Evolutionary conservation across 176 grass and related monocot species (phyloP).

Genomic region (Zizania latifolia): DNA sequence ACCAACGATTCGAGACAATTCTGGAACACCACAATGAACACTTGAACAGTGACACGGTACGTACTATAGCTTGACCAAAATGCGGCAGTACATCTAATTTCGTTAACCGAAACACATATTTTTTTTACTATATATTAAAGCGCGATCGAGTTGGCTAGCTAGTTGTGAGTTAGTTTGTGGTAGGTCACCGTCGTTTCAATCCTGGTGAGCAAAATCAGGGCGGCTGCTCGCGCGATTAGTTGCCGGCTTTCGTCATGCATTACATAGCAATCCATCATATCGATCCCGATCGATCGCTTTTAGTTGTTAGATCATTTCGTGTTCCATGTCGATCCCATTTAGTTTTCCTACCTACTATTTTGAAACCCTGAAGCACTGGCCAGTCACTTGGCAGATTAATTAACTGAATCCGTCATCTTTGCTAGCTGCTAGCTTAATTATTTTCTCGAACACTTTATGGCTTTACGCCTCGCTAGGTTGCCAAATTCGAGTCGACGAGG

Average conservation of each 20-base stretch:
- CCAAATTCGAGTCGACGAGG: background rate
- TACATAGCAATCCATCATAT: background rate
- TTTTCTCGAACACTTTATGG: background rate
- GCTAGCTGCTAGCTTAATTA: background rate
- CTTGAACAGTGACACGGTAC: background rate
- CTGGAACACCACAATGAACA: background rate
- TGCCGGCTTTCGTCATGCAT: conserved; percentile 29
- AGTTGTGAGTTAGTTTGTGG: conserved; percentile 18
- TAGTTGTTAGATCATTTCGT: background rate
- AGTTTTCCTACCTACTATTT: conserved; percentile 33
- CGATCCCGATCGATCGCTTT: background rate
- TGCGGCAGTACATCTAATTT: background rate
- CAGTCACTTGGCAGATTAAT: too few relatives aligned
- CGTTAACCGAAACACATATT: too few relatives aligned
- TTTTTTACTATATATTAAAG: too few relatives aligned
- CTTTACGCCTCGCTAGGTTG: background rate
- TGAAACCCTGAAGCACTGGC: conserved; percentile 28
- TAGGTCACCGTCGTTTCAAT: conserved; percentile 29
- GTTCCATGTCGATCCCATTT: background rate
- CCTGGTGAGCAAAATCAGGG: conserved; percentile 17
- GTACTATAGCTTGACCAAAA: background rate
- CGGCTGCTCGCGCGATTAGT: background rate
- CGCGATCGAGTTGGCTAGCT: background rate
- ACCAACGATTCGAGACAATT: background rate
- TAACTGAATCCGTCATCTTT: background rate